Evolutionary conservation across 257 asterid genomes (phyloP).

Genomic region (Cinchona pubescens): DNA sequence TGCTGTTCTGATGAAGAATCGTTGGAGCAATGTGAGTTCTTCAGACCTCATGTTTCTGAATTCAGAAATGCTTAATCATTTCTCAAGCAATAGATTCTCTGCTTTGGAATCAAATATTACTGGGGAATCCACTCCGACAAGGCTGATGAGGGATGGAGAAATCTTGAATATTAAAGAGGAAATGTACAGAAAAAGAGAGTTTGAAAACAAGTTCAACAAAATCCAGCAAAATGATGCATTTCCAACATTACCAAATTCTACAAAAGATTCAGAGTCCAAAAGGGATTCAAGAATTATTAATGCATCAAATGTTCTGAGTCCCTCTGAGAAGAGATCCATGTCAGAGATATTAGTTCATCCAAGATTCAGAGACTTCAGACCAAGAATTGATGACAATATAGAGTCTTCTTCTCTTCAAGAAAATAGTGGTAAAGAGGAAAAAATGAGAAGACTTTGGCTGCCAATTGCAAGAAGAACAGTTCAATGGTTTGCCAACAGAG

Average conservation of each 20-base stretch:
- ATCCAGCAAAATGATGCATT: constrained; percentile 24
- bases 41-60: constrained; percentile 55
- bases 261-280: constrained; percentile 6
- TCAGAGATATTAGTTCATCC: constrained; percentile 67
- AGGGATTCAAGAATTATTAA: constrained; percentile 1
- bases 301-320: constrained; percentile 16
- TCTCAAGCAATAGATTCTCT: constrained; percentile 28
- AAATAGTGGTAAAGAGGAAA: constrained; percentile 42
- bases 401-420: constrained; percentile 12
- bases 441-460: constrained; percentile 58
- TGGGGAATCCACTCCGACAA: background rate
- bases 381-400: background rate
- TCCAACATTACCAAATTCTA: constrained; percentile 2
- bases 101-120: constrained; percentile 7
- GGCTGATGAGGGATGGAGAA: constrained; percentile 11
- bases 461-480: constrained; percentile 82
- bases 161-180: constrained; percentile 27
- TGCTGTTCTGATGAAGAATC: constrained; percentile 43
- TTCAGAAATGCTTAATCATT: constrained; percentile 45
- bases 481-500: constrained; percentile 72
- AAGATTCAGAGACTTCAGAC: constrained; percentile 34
- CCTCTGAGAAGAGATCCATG: constrained; percentile 47
- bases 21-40: constrained; percentile 71
- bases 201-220: constrained; percentile 34
- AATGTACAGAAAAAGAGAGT: constrained; percentile 25